Evolutionary conservation across 129 eudicot species (phyloP), one percentile per base, ranked within the genome.

Genomic region (Sambucus nigra): DNA sequence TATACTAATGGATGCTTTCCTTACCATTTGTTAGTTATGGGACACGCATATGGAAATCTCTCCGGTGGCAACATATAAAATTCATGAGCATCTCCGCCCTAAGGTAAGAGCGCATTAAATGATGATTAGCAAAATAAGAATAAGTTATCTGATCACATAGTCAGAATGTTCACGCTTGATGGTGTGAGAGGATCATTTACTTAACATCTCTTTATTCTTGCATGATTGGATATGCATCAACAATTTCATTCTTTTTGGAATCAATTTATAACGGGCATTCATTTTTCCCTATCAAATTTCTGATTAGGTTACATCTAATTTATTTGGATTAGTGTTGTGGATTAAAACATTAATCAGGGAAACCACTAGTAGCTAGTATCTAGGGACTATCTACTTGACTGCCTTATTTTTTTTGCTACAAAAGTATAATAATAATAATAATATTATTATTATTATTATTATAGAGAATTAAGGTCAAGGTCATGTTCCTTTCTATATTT

Each of bases 1-100:
- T n/a, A n/a, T n/a, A 18, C 31, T 61, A 32, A 73, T 4, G 8
- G 44, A 32, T 25, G 9, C n/a, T 24, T 39, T 59, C 28, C 41
- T 64, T 46, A 7, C 56, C 49, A 31, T 57, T 53, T 72, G 45
- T 41, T 67, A 87, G 96, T 73, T 87, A 16, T 87, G 96, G 96
- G 96, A 87, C 65, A 76, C 66, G 63, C 75, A 55, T 53, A 80
- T 87, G 89, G 70, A 75, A 24, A 41, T 56, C 7, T 51, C 72
- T 42, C 96, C 94, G n/a, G 77, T 83, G 56, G 86, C 76, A 50
- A 83, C 77, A 10, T 82, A 73, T 60, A 84, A 76, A 62, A 65
- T 83, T 60, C 96, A 87, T 25, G 96, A 87, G 64, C 75, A 80
- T 60, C 87, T 83, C 47, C 82, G 80, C 39, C 83, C 96, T 25